These are phyloP conservation scores for Talinum fruticosum DNA, from an alignment of 148 eudicot genomes.

Conservation along the genomic window DNA sequence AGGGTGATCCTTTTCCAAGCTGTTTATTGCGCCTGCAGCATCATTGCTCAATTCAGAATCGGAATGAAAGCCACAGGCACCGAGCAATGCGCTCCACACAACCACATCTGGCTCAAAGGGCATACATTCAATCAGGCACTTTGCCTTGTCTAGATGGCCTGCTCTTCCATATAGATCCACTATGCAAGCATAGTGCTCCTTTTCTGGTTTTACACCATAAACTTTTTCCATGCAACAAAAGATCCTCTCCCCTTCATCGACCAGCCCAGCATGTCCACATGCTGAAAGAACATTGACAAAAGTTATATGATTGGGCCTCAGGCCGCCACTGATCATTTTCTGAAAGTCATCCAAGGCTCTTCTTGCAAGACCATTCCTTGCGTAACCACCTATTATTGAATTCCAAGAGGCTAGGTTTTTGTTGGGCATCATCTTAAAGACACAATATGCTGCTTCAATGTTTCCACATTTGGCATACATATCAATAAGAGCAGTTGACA, in stretches of 20 bases:
- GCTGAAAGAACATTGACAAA: constrained; percentile 62
- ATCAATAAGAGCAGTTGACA: constrained; percentile 56
- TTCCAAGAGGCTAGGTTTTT: constrained; percentile 64
- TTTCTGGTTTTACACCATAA: constrained; percentile 43
- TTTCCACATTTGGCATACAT: constrained; percentile 87
- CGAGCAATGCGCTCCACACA: constrained; percentile 78
- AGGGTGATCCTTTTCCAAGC: constrained; percentile 55
- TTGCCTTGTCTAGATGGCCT: constrained; percentile 61
- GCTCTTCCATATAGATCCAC: constrained; percentile 77
- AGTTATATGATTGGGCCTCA: constrained; percentile 51
- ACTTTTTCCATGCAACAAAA: constrained; percentile 41
- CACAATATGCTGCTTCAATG: constrained; percentile 44
- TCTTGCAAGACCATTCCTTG: constrained; percentile 52
- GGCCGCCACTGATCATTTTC: constrained; percentile 43
- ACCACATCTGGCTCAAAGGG: constrained; percentile 66
- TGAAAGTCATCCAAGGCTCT: constrained; percentile 59
- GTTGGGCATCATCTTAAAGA: constrained; percentile 41
- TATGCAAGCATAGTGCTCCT: constrained; percentile 77
- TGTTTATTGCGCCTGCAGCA: constrained; percentile 45
- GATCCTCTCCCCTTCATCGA: constrained; percentile 55
- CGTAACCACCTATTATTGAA: constrained; percentile 59
- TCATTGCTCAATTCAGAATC: constrained; percentile 39
- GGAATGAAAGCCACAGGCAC: constrained; percentile 66
- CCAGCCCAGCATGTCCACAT: constrained; percentile 64
- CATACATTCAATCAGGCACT: constrained; percentile 45